Evolutionary conservation across 345 rosid genomes (phyloP).

Genomic region (Erodium maritimum): DNA sequence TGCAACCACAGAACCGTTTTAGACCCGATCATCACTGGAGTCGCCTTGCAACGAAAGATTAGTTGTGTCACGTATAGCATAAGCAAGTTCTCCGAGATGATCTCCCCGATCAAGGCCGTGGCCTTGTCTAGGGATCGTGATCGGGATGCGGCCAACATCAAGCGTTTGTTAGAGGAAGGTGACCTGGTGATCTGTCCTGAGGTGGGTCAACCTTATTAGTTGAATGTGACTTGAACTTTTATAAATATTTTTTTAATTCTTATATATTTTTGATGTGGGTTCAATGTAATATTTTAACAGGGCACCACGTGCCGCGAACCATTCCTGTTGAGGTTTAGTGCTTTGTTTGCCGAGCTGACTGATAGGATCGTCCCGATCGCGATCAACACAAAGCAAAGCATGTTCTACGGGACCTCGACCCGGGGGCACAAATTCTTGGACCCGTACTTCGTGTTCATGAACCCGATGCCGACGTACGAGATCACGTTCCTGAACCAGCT

Average conservation of each 20-base stretch:
- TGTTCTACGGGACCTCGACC: slow-evolving; percentile 73
- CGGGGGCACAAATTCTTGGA: slow-evolving; percentile 75
- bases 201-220: too few species aligned
- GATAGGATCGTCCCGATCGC: slow-evolving; percentile 89
- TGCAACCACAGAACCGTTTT: slow-evolving; percentile 85
- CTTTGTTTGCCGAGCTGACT: slow-evolving; percentile 79
- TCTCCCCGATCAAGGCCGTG: slow-evolving; percentile 84
- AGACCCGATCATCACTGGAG: slow-evolving; percentile 76
- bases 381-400: slow-evolving; percentile 59
- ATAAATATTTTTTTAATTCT: too few species aligned
- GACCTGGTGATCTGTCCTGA: slow-evolving; percentile 91
- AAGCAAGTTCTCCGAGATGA: slow-evolving; percentile 73
- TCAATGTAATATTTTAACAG: too few species aligned
- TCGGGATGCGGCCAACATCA: slow-evolving; percentile 64
- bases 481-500: slow-evolving; percentile 80
- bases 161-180: slow-evolving; percentile 67
- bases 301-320: slow-evolving; percentile 96
- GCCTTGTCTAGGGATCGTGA: slow-evolving; percentile 81
- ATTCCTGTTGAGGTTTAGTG: slow-evolving; percentile 76
- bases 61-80: slow-evolving; percentile 94
- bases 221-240: too few species aligned
- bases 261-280: too few species aligned
- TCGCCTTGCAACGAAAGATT: slow-evolving; percentile 71
- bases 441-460: slow-evolving; percentile 90
- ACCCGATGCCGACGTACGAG: slow-evolving; percentile 80